Conservation (phyloP, 179 eudicot species). For the Beta lomatogona region DNA sequence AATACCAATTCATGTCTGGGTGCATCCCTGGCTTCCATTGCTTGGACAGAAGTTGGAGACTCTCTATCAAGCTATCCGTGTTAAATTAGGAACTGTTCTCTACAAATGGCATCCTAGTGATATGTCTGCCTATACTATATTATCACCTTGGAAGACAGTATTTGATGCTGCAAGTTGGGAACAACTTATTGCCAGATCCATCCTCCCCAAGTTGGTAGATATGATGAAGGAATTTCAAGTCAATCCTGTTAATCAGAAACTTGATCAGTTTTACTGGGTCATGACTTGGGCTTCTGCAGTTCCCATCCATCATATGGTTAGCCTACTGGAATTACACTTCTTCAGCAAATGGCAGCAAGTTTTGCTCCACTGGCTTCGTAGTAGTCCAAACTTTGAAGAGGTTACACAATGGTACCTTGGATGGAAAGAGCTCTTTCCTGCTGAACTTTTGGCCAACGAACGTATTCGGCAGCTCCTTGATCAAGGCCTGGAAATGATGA, state of each 20-base stretch:
- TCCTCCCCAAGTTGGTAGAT: conserved; percentile 37
- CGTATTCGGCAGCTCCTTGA: conserved; percentile 33
- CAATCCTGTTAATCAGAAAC: conserved; percentile 38
- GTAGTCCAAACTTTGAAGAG: conserved; percentile 42
- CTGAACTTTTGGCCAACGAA: conserved; percentile 38
- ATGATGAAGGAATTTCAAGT: conserved; percentile 40
- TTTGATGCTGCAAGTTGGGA: conserved; percentile 45
- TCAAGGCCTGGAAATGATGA: conserved; percentile 39
- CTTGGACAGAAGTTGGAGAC: conserved; percentile 40
- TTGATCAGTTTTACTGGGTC: conserved; percentile 34
- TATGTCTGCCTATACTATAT: conserved; percentile 32
- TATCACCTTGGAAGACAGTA: conserved; percentile 43
- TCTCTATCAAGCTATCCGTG: conserved; percentile 35
- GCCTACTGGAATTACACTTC: conserved; percentile 36
- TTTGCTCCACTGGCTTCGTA: conserved; percentile 36
- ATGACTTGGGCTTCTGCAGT: conserved; percentile 44
- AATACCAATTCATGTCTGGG: conserved; percentile 45
- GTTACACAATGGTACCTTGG: conserved; percentile 37
- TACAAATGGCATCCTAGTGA: conserved; percentile 41
- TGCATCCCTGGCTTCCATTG: conserved; percentile 44
- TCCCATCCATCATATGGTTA: conserved; percentile 42
- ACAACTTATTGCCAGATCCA: conserved; percentile 35
- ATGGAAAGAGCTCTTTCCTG: conserved; percentile 34
- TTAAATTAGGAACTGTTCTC: conserved; percentile 36
- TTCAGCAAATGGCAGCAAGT: conserved; percentile 42